Percentiles rank a stretch among this genome's conserved stretches.
Conservation (phyloP, 192 early-diverging fungal genomes). For the Phycomyces nitens region DNA sequence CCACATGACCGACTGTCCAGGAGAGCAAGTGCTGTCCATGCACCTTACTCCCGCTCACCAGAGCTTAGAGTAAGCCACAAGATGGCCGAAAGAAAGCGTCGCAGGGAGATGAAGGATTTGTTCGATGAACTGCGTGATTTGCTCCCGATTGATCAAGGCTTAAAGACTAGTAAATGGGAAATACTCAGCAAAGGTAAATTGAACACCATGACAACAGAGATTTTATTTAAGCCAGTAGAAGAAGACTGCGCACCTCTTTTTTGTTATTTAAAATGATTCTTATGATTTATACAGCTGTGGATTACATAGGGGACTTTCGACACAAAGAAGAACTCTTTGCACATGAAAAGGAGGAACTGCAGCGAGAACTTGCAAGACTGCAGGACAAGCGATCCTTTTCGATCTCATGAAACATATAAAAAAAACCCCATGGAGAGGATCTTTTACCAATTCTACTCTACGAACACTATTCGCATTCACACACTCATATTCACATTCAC, state of each 20-base stretch:
- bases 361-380: slow-evolving; percentile 37
- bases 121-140: slow-evolving; percentile 82
- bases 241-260: slow-evolving; percentile 10
- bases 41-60: slow-evolving; percentile 67
- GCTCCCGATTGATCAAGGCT: slow-evolving; percentile 72
- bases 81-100: slow-evolving; percentile 80
- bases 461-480: too few relatives aligned
- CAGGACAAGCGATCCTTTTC: slow-evolving; percentile 19
- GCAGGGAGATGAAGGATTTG: slow-evolving; percentile 88
- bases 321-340: slow-evolving; percentile 36
- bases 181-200: slow-evolving; percentile 77
- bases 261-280: neutral
- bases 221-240: neutral
- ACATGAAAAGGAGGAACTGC: slow-evolving; percentile 43
- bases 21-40: slow-evolving; percentile 26
- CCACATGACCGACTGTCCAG: neutral
- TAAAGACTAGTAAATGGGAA: slow-evolving; percentile 89
- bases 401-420: neutral
- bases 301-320: slow-evolving; percentile 44
- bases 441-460: too few relatives aligned
- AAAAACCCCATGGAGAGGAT: neutral
- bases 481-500: too few relatives aligned
- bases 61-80: slow-evolving; percentile 86
- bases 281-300: slow-evolving; percentile 37
- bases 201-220: too few relatives aligned